These are phyloP conservation scores for Sphaerostilbella broomeana DNA, from an alignment of 2,329 filamentous ascomycete genomes.

Conservation along the genomic window DNA sequence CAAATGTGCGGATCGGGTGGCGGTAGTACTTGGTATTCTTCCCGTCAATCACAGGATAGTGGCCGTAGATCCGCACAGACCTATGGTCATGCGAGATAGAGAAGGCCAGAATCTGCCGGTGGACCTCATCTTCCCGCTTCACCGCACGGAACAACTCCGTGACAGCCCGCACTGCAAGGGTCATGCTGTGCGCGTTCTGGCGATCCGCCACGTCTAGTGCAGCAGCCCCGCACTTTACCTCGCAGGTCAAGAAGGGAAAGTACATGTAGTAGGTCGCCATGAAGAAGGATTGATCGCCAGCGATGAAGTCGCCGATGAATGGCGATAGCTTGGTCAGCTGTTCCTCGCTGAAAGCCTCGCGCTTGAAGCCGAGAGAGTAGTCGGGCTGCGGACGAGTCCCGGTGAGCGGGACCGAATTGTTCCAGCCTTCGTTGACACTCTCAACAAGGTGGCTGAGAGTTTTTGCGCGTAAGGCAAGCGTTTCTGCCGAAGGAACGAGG, in stretches of 20 bases:
- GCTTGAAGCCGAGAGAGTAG: constrained; percentile 36
- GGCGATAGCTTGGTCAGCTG: constrained; percentile 36
- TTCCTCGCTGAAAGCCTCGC: constrained; percentile 35
- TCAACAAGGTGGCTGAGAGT: constrained; percentile 30
- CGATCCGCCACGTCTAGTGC: constrained; percentile 32
- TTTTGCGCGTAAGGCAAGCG: constrained; percentile 23
- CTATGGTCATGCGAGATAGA: constrained; percentile 31
- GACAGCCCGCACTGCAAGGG: constrained; percentile 32
- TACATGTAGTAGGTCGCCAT: constrained; percentile 40
- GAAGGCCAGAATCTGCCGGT: constrained; percentile 38
- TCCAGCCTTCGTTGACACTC: constrained; percentile 38
- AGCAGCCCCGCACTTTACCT: too few species aligned
- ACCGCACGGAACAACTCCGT: constrained; percentile 33
- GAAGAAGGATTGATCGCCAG: constrained; percentile 33
- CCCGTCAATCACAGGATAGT: constrained; percentile 34
- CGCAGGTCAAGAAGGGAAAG: constrained; percentile 43
- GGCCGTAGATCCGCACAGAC: constrained; percentile 32
- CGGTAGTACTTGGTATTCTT: constrained; percentile 31
- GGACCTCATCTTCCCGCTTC: constrained; percentile 29
- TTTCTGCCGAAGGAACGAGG: constrained; percentile 34
- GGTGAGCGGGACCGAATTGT: constrained; percentile 31
- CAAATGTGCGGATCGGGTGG: constrained; percentile 30
- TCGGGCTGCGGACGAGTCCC: constrained; percentile 35
- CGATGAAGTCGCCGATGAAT: constrained; percentile 28
- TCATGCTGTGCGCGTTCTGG: constrained; percentile 37